A percentile compares a stretch with the other conserved stretches of the same genome.
Conservation (phyloP, 164 flowering plant species). For the Umbilicus rupestris region DNA sequence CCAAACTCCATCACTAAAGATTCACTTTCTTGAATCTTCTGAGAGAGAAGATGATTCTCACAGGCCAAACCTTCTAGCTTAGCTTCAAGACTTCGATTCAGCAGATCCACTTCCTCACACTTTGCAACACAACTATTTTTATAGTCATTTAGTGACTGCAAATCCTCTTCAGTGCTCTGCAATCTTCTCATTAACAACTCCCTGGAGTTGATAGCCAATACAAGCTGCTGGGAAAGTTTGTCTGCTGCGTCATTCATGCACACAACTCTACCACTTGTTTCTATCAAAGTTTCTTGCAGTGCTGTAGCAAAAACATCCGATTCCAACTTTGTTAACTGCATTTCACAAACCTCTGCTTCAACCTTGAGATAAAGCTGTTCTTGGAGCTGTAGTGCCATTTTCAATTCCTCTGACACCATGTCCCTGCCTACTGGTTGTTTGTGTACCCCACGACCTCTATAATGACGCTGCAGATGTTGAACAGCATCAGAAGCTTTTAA, state of each 20-base stretch:
- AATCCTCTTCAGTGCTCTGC: slow-evolving; percentile 50
- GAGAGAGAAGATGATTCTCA: slow-evolving; percentile 43
- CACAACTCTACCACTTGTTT: slow-evolving; percentile 34
- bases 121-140: slow-evolving; percentile 32
- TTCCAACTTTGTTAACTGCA: slow-evolving; percentile 37
- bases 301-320: slow-evolving; percentile 57
- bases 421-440: slow-evolving; percentile 37
- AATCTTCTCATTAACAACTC: slow-evolving; percentile 45
- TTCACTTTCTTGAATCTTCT: slow-evolving; percentile 51
- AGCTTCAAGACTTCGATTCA: slow-evolving; percentile 46
- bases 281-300: slow-evolving; percentile 41
- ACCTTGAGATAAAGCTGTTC: slow-evolving; percentile 54
- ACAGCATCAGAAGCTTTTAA: slow-evolving; percentile 17
- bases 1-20: slow-evolving; percentile 27
- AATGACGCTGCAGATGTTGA: slow-evolving; percentile 24
- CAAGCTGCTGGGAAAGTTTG: slow-evolving; percentile 40
- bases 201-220: slow-evolving; percentile 36
- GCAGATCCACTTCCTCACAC: slow-evolving; percentile 38
- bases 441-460: slow-evolving; percentile 13
- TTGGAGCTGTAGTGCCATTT: slow-evolving; percentile 45
- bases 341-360: slow-evolving; percentile 58
- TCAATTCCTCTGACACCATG: slow-evolving; percentile 37
- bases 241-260: slow-evolving; percentile 29
- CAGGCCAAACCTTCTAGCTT: slow-evolving; percentile 26
- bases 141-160: slow-evolving; percentile 32